Percentiles rank a stretch among this genome's conserved stretches.
phyloP scores from a whole-genome alignment of 2,329 filamentous ascomycete species.

The Botrytis fabae region DNA sequence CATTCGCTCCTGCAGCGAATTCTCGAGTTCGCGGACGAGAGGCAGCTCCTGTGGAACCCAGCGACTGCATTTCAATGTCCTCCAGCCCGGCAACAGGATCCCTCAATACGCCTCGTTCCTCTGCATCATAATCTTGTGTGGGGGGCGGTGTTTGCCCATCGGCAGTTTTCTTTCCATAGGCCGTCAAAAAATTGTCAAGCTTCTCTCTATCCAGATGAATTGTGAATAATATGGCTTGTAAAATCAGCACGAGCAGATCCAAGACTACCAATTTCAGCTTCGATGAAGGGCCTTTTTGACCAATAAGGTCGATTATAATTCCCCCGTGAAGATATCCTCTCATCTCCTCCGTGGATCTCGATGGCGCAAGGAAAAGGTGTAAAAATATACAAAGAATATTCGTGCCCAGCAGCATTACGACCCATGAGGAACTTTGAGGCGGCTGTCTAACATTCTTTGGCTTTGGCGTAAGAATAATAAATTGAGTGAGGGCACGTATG shows the following conservation, averaged over 20 bases:
- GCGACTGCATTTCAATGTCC: constrained; percentile 38
- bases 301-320: constrained; percentile 66
- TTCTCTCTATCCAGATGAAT: constrained; percentile 62
- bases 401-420: constrained; percentile 58
- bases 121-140: constrained; percentile 39
- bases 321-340: constrained; percentile 68
- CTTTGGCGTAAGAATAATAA: constrained; percentile 61
- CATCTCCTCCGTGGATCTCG: constrained; percentile 59
- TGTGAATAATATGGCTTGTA: constrained; percentile 65
- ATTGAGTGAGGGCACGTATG: constrained; percentile 59
- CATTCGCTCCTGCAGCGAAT: background rate
- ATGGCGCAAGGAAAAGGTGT: constrained; percentile 57
- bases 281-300: constrained; percentile 62
- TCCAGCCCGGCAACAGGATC: constrained; percentile 30
- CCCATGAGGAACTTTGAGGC: constrained; percentile 55
- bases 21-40: background rate
- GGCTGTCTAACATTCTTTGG: constrained; percentile 56
- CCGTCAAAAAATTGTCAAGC: constrained; percentile 44
- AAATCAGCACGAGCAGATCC: constrained; percentile 55
- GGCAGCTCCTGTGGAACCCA: constrained; percentile 24
- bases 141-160: constrained; percentile 14
- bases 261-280: constrained; percentile 55
- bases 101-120: constrained; percentile 39
- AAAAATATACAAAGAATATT: constrained; percentile 61
- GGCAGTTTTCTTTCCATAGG: constrained; percentile 22